These are phyloP conservation scores for Polychaeton citri DNA, from an alignment of 2,329 filamentous ascomycete species.

Conservation along the genomic window DNA sequence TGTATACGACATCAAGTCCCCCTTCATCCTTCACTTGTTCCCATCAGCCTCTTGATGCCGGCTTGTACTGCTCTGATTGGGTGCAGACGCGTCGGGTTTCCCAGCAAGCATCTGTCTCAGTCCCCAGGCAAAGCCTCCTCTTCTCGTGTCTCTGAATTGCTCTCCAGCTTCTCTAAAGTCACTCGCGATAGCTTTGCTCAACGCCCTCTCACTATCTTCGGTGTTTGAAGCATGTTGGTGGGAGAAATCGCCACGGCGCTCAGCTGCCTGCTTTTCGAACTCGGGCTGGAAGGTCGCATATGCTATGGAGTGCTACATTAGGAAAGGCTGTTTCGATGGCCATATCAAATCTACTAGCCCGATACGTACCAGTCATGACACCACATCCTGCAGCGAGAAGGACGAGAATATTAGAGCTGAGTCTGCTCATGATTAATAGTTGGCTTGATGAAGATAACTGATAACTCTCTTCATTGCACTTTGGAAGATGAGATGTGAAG, in stretches of 20 bases:
- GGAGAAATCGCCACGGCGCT: constrained; percentile 12
- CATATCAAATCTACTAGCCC: neutral
- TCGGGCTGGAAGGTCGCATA: constrained; percentile 18
- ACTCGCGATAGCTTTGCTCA: constrained; percentile 14
- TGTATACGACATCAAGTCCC: too few species aligned
- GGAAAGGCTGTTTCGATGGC: neutral
- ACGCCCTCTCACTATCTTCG: constrained; percentile 6
- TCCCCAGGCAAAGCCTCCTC: constrained; percentile 14
- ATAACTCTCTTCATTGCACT: too few species aligned
- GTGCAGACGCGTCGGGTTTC: too few species aligned
- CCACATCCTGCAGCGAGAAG: constrained; percentile 8
- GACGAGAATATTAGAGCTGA: neutral
- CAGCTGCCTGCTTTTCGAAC: constrained; percentile 13
- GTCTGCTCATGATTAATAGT: neutral
- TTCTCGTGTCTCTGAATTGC: constrained; percentile 5
- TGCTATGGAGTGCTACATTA: constrained; percentile 5
- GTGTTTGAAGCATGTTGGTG: constrained; percentile 6
- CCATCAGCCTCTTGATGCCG: too few species aligned
- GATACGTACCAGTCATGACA: constrained; percentile 8
- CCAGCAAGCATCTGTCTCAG: constrained; percentile 8
- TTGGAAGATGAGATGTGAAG: too few species aligned
- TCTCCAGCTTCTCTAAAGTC: constrained; percentile 14
- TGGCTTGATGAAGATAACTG: too few species aligned
- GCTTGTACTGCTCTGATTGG: too few species aligned
- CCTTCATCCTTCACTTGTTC: too few species aligned